Evolutionary conservation across 768 basidiomycete genomes (phyloP).

Genomic region (Suillus discolor): DNA sequence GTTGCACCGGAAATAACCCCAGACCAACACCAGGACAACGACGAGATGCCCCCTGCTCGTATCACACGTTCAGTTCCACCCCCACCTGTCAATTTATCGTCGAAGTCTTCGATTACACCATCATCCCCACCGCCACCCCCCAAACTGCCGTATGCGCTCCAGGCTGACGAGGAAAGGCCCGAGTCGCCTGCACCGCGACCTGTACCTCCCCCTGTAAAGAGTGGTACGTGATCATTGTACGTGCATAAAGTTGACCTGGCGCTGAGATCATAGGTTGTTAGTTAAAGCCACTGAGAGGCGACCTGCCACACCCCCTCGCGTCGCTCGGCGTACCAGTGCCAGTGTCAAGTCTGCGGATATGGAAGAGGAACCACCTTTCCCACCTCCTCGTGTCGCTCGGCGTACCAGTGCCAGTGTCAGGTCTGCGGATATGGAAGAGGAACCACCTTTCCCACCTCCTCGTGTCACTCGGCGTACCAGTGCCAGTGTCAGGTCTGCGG

Average conservation of each 20-base stretch:
- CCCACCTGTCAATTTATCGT: constrained; percentile 32
- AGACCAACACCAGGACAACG: constrained; percentile 20
- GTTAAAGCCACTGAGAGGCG: constrained; percentile 16
- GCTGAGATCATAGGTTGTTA: constrained; percentile 11
- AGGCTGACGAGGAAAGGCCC: constrained; percentile 25
- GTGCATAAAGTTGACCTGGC: background rate
- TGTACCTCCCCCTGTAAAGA: constrained; percentile 32
- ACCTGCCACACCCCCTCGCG: constrained; percentile 9
- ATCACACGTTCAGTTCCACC: constrained; percentile 34
- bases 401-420: constrained; percentile 24
- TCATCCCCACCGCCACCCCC: constrained; percentile 21
- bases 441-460: constrained; percentile 2
- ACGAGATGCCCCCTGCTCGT: constrained; percentile 34
- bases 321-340: constrained; percentile 26
- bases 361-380: background rate
- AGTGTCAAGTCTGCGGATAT: constrained; percentile 7
- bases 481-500: constrained; percentile 11
- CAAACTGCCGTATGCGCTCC: constrained; percentile 16
- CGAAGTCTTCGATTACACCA: constrained; percentile 21
- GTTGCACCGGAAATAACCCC: too few species aligned
- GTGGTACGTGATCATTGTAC: constrained; percentile 19
- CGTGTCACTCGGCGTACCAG: constrained; percentile 25
- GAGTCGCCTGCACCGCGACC: constrained; percentile 33
- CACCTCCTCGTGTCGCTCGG: constrained; percentile 16
- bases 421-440: constrained; percentile 1